phyloP scores from a whole-genome alignment of 2,329 filamentous ascomycete genomes.

The Lachnellula cervina region DNA sequence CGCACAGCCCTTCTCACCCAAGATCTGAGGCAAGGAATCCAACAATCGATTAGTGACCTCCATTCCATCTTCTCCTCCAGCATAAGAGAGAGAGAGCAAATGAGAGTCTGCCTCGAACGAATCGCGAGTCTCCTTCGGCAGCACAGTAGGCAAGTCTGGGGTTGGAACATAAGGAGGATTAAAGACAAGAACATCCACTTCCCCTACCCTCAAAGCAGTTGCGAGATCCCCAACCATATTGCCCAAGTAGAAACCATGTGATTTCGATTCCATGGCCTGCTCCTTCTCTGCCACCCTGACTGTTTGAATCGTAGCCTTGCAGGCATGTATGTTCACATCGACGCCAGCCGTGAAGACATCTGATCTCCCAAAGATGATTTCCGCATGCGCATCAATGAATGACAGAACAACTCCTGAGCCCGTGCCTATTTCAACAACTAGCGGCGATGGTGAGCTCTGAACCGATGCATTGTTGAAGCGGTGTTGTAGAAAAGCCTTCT shows the following conservation, averaged over 20 bases:
- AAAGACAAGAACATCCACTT: constrained; percentile 83
- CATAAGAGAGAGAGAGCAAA: constrained; percentile 80
- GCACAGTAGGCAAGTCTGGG: constrained; percentile 59
- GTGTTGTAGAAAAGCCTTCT: constrained; percentile 25
- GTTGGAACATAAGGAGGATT: constrained; percentile 97
- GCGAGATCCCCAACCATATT: constrained; percentile 67
- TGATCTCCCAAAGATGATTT: constrained; percentile 64
- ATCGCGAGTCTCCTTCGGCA: constrained; percentile 29
- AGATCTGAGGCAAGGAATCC: constrained; percentile 57
- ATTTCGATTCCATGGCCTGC: constrained; percentile 31
- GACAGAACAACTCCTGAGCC: constrained; percentile 93
- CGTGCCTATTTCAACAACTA: constrained; percentile 81
- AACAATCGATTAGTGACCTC: constrained; percentile 82
- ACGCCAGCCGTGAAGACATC: constrained; percentile 69
- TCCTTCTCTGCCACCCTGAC: constrained; percentile 46
- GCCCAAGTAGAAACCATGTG: constrained; percentile 54
- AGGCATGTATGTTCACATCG: constrained; percentile 84
- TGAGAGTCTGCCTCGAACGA: constrained; percentile 76
- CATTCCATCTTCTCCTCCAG: constrained; percentile 88
- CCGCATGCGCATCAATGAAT: constrained; percentile 74
- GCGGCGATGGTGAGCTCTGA: constrained; percentile 40
- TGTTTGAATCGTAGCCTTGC: constrained; percentile 67
- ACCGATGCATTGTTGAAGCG: constrained; percentile 12
- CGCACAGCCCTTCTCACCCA: constrained; percentile 68
- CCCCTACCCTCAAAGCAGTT: constrained; percentile 50